Evolutionary conservation across 1,139 yeast species (phyloP), one percentile per base, ranked within the genome.

Genomic region (Arxiozyma heterogenica): DNA sequence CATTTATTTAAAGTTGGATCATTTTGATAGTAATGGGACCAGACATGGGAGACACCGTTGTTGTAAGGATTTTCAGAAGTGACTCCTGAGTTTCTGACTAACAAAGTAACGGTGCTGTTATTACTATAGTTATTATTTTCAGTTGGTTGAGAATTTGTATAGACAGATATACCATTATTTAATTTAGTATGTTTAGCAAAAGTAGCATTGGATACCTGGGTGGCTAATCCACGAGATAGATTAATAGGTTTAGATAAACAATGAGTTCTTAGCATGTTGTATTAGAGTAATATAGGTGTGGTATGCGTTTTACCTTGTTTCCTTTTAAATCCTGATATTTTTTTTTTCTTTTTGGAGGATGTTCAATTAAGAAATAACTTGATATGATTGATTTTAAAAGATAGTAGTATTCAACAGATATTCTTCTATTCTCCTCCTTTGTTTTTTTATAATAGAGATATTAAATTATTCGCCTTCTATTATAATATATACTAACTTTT

Each of bases 11-110:
- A 38, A 41, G 57, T 47, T 18, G 47, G 15, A 23, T 45, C 54
- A 43, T 54, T 51, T 46, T 62, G 61, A 56, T 84, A 75, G 44
- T 79, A 70, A 60, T 76, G 73, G 69, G 85, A 73, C 61, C 83
- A 75, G 65, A 86, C 74, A 58, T 86, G 80, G 54, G 91, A 78
- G 54, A 84, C 80, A 79, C 95, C 95, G 63, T 86, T 85, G 75
- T 82, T 83, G 79, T 81, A 84, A 53, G 86, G 78, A 72, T 83
- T 86, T 73, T 86, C 95, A 53, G 86, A 72, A 70, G 90, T 77
- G 53, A 91, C 82, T 69, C 95, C 95, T 53, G 89, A 86, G 38
- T 38, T 46, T 59, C 84, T 85, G 66, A 78, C 74, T 71, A 78
- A 86, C 55, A 85, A 71, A 70, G 93, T 34, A 12, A 34, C 93